Base-by-base conservation (phyloP, 176 grass and related monocot species). In the Bromus sterilis region DNA sequence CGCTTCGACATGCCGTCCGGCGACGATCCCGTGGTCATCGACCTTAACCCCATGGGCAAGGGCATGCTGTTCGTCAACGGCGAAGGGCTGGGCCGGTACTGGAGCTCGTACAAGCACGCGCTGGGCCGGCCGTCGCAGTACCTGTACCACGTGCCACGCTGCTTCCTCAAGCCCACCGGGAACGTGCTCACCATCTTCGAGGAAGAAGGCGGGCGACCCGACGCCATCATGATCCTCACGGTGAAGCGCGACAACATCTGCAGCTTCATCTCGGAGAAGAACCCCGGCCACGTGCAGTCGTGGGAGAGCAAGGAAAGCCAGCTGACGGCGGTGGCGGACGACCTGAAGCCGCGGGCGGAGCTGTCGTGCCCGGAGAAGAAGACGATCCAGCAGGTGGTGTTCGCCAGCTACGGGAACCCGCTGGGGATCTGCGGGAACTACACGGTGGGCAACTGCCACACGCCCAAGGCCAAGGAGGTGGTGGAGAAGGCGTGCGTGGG, bases 211-310 rank as follows among this genome's bases (percentile, higher is more conserved):
- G 93, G 96, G 0, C 72, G 53, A 21, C 91, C 89, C 5, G 86
- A 95, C 33, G 87, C 84, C 11, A 88, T 99, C 36, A 70, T 93
- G 88, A 80, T 99, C 73, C 84, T 93, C 14, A 88, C 91, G 3
- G 96, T 95, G 87, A 93, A 89, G 76, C 86, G 96, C 24, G 96
- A 99, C 89, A 95, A 95, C 82, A 93, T 99, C 59, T 95, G 96
- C 89, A 85, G 84, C 62, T 93, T 93, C 53, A 88, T 90, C 40
- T 90, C 93, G 4, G 92, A 93, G 88, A 60, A 59, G 6, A 86
- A 91, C 82, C 90, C 92, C 7, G 90, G 82, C 13, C 82, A 93
- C 83, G 69, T 84, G 48, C 65, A 32, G 69, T 82, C 89, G n/a
- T 93, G 86, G 90, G 77, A 71, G 58, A 78, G 86, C 56, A 80